These are phyloP conservation scores for Fraxinus sp. DNA, from an alignment of 305 asterid genomes.

Conservation along the genomic window DNA sequence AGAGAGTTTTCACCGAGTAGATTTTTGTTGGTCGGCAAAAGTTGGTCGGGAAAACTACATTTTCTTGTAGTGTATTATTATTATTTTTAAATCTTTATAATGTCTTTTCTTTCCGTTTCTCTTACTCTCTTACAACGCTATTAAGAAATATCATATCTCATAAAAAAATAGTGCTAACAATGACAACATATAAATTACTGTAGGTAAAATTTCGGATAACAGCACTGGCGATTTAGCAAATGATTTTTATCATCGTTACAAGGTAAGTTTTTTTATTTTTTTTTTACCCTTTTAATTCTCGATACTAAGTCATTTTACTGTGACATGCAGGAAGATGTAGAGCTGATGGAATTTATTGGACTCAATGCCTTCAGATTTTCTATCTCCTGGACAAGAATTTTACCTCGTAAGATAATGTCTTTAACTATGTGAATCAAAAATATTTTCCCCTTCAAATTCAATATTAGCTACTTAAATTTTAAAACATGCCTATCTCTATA, in stretches of 20 bases:
- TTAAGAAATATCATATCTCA: too few species aligned
- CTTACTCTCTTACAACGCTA: too few species aligned
- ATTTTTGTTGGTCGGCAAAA: too few species aligned
- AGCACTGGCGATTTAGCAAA: slow-evolving; percentile 46
- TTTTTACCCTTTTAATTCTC: not conserved
- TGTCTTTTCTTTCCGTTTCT: too few species aligned
- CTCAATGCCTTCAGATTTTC: slow-evolving; percentile 50
- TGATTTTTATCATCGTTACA: slow-evolving; percentile 44
- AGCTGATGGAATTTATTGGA: slow-evolving; percentile 47
- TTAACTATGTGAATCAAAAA: not conserved
- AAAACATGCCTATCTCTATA: not conserved
- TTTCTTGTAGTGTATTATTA: too few species aligned
- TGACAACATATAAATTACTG: not conserved
- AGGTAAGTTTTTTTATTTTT: slow-evolving; percentile 1
- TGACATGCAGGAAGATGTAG: slow-evolving; percentile 43
- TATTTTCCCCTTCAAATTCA: not conserved
- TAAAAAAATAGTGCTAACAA: not conserved
- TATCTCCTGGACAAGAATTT: slow-evolving; percentile 53
- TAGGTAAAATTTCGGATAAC: slow-evolving; percentile 34
- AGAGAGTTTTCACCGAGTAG: too few species aligned
- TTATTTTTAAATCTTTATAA: too few species aligned
- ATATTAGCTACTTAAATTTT: too few species aligned
- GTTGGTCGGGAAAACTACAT: too few species aligned
- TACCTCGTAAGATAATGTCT: slow-evolving; percentile 41
- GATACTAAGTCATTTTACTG: not conserved